Conservation (phyloP, 257 asterid species). For the Penstemon newberryi region DNA sequence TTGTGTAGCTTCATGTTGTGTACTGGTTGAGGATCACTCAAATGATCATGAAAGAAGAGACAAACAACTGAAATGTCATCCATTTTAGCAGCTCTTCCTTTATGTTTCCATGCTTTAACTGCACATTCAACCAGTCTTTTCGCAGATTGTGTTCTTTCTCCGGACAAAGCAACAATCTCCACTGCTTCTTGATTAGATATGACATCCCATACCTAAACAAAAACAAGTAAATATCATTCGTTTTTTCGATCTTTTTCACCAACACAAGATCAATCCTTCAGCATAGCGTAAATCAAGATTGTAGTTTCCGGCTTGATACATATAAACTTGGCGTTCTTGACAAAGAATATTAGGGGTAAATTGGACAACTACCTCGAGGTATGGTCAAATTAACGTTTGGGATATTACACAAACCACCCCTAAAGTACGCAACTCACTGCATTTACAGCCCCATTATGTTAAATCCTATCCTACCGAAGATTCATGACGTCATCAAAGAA, state of each 20-base stretch:
- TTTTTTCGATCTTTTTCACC: not conserved
- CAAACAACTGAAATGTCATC: conserved; percentile 79
- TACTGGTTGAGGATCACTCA: conserved; percentile 14
- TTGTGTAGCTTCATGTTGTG: conserved; percentile 12
- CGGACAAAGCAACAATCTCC: conserved; percentile 51
- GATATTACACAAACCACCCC: too few relatives aligned
- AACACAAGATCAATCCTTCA: not conserved
- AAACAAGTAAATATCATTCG: not conserved
- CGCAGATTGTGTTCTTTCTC: conserved; percentile 53
- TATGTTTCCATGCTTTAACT: conserved; percentile 60
- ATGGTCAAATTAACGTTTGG: too few relatives aligned
- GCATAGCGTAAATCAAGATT: not conserved
- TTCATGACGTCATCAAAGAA: too few relatives aligned
- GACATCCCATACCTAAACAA: conserved; percentile 75
- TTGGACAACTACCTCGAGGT: too few relatives aligned
- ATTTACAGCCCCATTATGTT: too few relatives aligned
- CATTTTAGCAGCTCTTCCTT: conserved; percentile 53
- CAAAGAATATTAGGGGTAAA: too few relatives aligned
- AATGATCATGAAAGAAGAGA: conserved; percentile 51
- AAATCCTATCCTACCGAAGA: too few relatives aligned
- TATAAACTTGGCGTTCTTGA: too few relatives aligned
- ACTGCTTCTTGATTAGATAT: conserved; percentile 73
- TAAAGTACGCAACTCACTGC: too few relatives aligned
- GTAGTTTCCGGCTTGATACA: too few relatives aligned
- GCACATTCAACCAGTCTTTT: conserved; percentile 66